A percentile compares a stretch with the other conserved stretches of the same genome.
These are phyloP conservation scores for Bertia moriformis DNA, from an alignment of 2,329 filamentous ascomycete species.

Conservation along the genomic window DNA sequence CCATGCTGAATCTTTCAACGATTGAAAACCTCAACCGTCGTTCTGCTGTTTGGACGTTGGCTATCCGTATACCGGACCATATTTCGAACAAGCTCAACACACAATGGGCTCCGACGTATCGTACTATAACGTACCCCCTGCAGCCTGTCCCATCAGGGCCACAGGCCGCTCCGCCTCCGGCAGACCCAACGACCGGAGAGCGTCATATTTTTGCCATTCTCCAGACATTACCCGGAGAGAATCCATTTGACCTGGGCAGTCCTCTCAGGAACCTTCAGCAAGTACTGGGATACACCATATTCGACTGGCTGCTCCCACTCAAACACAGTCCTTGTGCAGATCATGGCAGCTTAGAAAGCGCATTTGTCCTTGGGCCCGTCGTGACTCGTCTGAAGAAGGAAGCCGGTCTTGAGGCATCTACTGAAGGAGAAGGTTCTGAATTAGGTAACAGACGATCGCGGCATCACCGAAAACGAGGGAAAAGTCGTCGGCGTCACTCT, in stretches of 20 bases:
- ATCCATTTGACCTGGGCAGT: conserved; percentile 68
- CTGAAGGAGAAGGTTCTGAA: not conserved
- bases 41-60: conserved; percentile 54
- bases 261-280: conserved; percentile 56
- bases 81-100: conserved; percentile 16
- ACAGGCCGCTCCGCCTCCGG: conserved; percentile 5
- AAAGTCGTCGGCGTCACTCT: not conserved
- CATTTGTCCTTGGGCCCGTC: conserved; percentile 52
- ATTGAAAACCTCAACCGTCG: conserved; percentile 60
- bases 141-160: conserved; percentile 3
- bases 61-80: conserved; percentile 50
- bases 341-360: conserved; percentile 49
- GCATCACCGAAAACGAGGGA: not conserved
- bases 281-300: conserved; percentile 58
- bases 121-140: conserved; percentile 45
- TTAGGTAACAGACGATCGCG: not conserved
- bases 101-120: conserved; percentile 26
- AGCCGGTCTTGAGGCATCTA: not conserved
- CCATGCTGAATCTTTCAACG: conserved; percentile 64
- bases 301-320: conserved; percentile 74
- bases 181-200: conserved; percentile 13
- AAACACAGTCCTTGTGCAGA: conserved; percentile 59
- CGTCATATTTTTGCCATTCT: conserved; percentile 65
- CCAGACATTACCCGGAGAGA: conserved; percentile 57
- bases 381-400: conserved; percentile 18